Evolutionary conservation across 2,329 filamentous ascomycete genomes (phyloP).

Genomic region (Exophiala bonariae): DNA sequence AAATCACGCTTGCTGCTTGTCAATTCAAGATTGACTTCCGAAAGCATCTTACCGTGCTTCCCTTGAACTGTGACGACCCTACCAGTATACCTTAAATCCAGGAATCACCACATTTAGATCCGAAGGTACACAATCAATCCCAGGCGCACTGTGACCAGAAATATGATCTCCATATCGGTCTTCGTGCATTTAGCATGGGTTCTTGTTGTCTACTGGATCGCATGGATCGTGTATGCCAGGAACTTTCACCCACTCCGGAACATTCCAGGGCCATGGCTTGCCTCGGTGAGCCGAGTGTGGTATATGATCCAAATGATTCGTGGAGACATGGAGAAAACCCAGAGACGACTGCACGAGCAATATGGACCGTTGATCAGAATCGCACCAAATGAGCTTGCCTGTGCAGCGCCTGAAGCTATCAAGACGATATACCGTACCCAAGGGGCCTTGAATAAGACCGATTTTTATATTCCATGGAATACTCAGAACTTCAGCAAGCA

Average conservation of each 20-base stretch:
- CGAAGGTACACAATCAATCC: too few species aligned
- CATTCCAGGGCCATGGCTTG: constrained; percentile 34
- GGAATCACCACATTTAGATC: too few species aligned
- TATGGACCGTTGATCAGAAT: constrained; percentile 37
- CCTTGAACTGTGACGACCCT: too few species aligned
- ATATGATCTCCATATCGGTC: too few species aligned
- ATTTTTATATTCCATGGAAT: constrained; percentile 31
- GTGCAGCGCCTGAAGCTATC: constrained; percentile 28
- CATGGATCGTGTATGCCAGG: constrained; percentile 31
- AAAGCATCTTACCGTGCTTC: too few species aligned
- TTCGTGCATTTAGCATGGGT: too few species aligned
- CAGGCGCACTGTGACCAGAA: too few species aligned
- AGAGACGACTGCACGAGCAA: constrained; percentile 22
- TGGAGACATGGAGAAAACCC: constrained; percentile 28
- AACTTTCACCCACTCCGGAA: constrained; percentile 29
- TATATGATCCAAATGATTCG: constrained; percentile 24
- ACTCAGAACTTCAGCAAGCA: constrained; percentile 26
- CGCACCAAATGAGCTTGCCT: constrained; percentile 36
- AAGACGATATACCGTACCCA: constrained; percentile 29
- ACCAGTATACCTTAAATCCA: too few species aligned
- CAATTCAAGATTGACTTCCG: too few species aligned
- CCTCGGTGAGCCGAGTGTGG: constrained; percentile 31
- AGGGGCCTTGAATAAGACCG: constrained; percentile 27
- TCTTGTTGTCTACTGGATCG: constrained; percentile 18
- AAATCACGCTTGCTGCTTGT: too few species aligned